Evolutionary conservation across 2,329 filamentous ascomycete genomes (phyloP), one percentile per base, ranked within the genome.

Genomic region (Cadophora sp.): DNA sequence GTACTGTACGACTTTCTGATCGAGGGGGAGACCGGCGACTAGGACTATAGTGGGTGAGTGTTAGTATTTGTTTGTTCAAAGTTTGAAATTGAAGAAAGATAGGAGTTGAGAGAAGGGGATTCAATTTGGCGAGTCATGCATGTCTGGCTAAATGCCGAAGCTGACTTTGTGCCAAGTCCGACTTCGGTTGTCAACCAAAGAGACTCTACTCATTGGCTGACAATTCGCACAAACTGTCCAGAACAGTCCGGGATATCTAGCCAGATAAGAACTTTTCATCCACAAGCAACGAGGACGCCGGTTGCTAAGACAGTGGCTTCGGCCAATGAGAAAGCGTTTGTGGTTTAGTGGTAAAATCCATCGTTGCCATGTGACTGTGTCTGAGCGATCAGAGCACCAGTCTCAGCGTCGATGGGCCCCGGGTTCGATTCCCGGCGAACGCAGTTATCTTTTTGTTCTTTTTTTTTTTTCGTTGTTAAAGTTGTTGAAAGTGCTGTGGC

Each of bases 1-100:
- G 75, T 95, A 94, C 82, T 96, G 92, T 40, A 95, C 89, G 43
- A 96, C 86, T 50, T 89, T 86, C 80, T 96, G 92, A 74, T 95
- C 90, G 0, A 95, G 83, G 1, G 94, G 93, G 73, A 92, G 86
- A 12, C 94, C 93, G 0, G 93, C 92, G 19, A 96, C 85, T 40
- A 97, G 82, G 55, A 96, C 87, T 77, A 7, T 55, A 58, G 31
- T 40, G 29, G 27, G 34, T 22, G 46, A 19, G 63, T 43, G 34
- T 65, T 67, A 66, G 61, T 46, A 60, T 19, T 24, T 40, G 37
- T 50, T n/a, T 22, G 19, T 58, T 4, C 12, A 59, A 22, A 29
- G 43, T 31, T 22, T 48, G 43, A 29, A 46, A 51, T 31, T 0
- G 24, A 22, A 34, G n/a, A 59, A 22, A 59, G 29, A 22, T 19